Evolutionary conservation across 1,139 yeast genomes (phyloP), one percentile per base, ranked within the genome.

Genomic region (Diutina rugosa): DNA sequence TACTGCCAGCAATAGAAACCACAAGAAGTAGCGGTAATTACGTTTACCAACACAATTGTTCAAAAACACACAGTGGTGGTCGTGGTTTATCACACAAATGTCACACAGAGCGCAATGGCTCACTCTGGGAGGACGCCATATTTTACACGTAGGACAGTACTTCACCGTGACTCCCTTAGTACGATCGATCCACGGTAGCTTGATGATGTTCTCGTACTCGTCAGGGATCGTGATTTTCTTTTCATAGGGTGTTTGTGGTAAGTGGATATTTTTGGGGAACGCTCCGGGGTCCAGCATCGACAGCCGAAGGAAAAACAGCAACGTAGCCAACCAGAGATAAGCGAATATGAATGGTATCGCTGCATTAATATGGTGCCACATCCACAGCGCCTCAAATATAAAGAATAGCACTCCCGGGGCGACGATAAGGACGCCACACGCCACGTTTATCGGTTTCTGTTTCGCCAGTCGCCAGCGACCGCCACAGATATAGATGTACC

Each of bases 241-340:
- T 16, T 51, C 26, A 18, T 47, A 21, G 26, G 21, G 26, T 14
- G 46, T 48, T n/a, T 10, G 4, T 0, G 85, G 79, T 1, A 83
- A 54, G 62, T 88, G 95, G 6, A 85, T 66, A 64, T 86, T 85
- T 58, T 84, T 71, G 0, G 95, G 91, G n/a, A 86, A 65, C 1
- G 77, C 69, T 0, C 96, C 96, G 0, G 95, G 89, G 63, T 88
- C 95, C 10, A 79, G 69, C 1, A 81, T 72, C 0, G 87, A 75
- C 0, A 86, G 84, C 59, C 71, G 76, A 6, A 83, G 59, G 60
- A 82, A 82, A 56, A 82, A 77, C 6, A 67, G 56, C 1, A 80
- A 21, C 1, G 81, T 65, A 53, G 82, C 62, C 3, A 74, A 53
- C 86, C 87, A 84, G 45, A 79, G 63, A 64, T 87, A 88, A 18